Base-by-base conservation (phyloP, 2,329 filamentous ascomycete species). In the Botrytis sinoallii region DNA sequence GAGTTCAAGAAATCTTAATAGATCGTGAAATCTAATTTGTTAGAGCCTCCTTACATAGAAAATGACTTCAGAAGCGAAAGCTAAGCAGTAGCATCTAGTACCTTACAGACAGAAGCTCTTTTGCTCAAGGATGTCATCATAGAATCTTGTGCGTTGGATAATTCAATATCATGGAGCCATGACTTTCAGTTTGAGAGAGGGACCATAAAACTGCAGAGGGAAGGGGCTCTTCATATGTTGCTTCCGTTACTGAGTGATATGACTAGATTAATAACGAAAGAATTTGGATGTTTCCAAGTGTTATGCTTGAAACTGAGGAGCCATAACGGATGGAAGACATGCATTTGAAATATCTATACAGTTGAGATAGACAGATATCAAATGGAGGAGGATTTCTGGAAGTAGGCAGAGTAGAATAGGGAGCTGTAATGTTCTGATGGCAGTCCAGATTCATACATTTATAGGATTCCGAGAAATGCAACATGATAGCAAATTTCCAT, bases 1-100 rank as follows among this genome's bases (percentile, higher is more conserved):
- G 25, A n/a, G 25, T 14, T 6, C 25, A n/a, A 55, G 0, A n/a
- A 52, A 52, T 0, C 6, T 52, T 6, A 6, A 2, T 14, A 29
- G 12, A n/a, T 29, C 1, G 4, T 29, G 25, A n/a, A 3, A 8
- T 18, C n/a, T 29, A 16, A 16, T 0, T n/a, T n/a, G 1, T 4
- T 2, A 25, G 22, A 52, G 46, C 3, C 25, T 14, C 0, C 25
- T n/a, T n/a, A 5, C 5, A 7, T n/a, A 7, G 5, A 16, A 16
- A 0, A 6, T 6, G 25, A 52, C 2, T 52, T 12, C 4, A n/a
- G 12, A n/a, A n/a, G 48, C 12, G 25, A 52, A n/a, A 16, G 0
- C 2, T 7, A 7, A 2, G 6, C 2, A 16, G 5, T 52, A 52
- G 12, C 5, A 52, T 52, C 4, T 16, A 52, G 25, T 52, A 52